phyloP scores from a whole-genome alignment of 2,329 filamentous ascomycete genomes.

The Botrytis aclada region DNA sequence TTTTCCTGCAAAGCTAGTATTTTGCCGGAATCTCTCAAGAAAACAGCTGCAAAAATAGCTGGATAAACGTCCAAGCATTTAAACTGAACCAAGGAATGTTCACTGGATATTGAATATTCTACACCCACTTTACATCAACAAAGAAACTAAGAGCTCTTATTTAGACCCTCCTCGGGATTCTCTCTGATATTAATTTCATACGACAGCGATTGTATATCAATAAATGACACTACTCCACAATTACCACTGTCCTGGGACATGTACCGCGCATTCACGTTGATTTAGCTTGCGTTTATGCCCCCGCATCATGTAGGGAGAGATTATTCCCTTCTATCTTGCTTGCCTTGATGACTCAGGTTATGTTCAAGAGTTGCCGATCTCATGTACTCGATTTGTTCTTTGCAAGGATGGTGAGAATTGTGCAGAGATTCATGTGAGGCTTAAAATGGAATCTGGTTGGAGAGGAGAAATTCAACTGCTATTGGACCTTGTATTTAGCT shows the following conservation, averaged over 20 bases:
- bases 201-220: too few relatives aligned
- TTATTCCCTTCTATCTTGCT: background rate
- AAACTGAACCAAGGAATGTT: background rate
- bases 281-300: background rate
- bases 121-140: background rate
- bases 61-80: background rate
- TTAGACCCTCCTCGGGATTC: too few relatives aligned
- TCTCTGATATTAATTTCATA: too few relatives aligned
- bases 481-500: background rate
- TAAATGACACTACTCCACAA: background rate
- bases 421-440: background rate
- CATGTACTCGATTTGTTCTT: background rate
- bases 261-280: background rate
- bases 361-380: background rate
- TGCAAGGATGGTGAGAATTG: background rate
- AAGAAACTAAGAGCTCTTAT: background rate
- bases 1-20: background rate
- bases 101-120: background rate
- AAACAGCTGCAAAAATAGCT: background rate
- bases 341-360: too few relatives aligned
- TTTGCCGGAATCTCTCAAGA: background rate
- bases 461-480: background rate
- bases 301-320: background rate
- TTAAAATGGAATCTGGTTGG: background rate
- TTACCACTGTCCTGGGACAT: background rate